Conservation (phyloP, 1,139 yeast species). For the Geotrichum aggregatum region DNA sequence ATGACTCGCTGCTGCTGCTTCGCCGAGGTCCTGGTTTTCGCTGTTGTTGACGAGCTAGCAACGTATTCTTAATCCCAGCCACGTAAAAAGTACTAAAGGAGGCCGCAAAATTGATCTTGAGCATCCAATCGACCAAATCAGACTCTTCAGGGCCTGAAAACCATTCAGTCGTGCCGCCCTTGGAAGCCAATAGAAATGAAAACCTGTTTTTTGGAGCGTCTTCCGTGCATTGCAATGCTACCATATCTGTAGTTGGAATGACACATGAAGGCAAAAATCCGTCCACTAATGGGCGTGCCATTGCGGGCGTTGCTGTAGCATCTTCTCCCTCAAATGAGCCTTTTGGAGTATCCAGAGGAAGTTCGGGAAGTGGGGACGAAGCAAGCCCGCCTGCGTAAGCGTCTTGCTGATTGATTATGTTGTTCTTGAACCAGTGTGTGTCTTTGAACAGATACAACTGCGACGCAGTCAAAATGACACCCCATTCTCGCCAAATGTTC, state of each 20-base stretch:
- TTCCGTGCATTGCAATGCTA: conserved; percentile 30
- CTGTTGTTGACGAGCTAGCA: no score
- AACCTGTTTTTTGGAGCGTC: conserved; percentile 22
- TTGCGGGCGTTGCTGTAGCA: not conserved
- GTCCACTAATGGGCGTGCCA: conserved; percentile 38
- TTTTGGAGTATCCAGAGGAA: not conserved
- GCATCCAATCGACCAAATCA: conserved; percentile 55
- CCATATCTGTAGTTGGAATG: conserved; percentile 39
- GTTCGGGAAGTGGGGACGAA: not conserved
- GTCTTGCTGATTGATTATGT: conserved; percentile 23
- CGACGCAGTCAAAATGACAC: conserved; percentile 43
- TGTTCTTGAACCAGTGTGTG: conserved; percentile 38
- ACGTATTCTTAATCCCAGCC: not conserved
- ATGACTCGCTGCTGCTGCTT: not conserved
- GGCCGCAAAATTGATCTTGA: conserved; percentile 52
- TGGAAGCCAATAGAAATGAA: conserved; percentile 34
- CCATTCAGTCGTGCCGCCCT: conserved; percentile 40
- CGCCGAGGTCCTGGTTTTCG: not conserved
- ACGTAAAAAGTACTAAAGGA: conserved; percentile 42
- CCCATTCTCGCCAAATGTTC: conserved; percentile 42
- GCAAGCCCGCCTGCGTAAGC: not conserved
- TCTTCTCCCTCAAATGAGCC: not conserved
- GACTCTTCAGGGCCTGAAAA: conserved; percentile 35
- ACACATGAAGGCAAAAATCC: conserved; percentile 41
- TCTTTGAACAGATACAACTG: conserved; percentile 43